Evolutionary conservation across 1,284 basidiomycete genomes (phyloP).

Genomic region (Marasmius fiardii): DNA sequence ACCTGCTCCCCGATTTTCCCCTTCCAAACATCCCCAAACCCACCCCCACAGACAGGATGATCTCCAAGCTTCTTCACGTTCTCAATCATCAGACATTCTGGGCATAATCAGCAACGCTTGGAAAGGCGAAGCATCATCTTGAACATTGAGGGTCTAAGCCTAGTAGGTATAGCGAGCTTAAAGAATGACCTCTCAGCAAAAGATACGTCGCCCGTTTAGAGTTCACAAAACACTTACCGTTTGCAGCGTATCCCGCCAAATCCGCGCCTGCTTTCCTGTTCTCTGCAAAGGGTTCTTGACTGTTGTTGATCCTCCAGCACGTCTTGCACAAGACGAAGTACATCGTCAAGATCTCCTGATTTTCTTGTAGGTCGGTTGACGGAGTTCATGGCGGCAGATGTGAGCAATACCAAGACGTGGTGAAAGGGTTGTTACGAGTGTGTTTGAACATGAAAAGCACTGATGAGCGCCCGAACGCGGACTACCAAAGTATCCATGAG

Average conservation of each 20-base stretch:
- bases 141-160: not conserved
- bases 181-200: no score
- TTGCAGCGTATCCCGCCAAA: not conserved
- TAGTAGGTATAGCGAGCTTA: not conserved
- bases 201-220: no score
- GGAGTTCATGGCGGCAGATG: no score
- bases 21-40: slow-evolving; percentile 3
- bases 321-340: no score
- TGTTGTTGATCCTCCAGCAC: no score
- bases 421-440: no score
- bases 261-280: not conserved
- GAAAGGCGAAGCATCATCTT: not conserved
- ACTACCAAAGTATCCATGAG: no score
- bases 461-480: no score
- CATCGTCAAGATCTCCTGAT: no score
- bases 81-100: not conserved
- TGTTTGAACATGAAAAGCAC: no score
- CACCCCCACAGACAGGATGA: not conserved
- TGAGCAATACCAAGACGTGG: no score
- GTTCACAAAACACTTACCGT: not conserved
- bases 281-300: not conserved
- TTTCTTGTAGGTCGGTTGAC: no score
- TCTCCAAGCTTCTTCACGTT: slow-evolving; percentile 4
- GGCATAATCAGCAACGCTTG: not conserved
- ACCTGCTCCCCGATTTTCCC: not conserved